Evolutionary conservation across 1,284 basidiomycete species (phyloP).

Genomic region (Coniferiporia sulphurascens): DNA sequence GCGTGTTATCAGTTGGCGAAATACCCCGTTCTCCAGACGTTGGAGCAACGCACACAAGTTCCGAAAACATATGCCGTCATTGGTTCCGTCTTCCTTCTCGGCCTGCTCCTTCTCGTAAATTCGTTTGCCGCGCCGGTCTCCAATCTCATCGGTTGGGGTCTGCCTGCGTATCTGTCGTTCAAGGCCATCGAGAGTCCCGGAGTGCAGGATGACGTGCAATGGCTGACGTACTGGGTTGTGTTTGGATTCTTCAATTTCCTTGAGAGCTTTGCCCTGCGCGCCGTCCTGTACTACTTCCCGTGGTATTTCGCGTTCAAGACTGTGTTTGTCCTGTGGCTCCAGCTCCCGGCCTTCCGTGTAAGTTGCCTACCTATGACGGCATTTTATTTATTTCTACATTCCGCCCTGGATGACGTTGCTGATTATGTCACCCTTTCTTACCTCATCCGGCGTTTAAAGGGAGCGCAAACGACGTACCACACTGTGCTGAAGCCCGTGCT

Average conservation of each 20-base stretch:
- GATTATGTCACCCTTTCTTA: constrained; percentile 27
- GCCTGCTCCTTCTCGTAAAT: constrained; percentile 77
- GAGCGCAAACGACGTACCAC: constrained; percentile 69
- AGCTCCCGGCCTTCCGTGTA: constrained; percentile 76
- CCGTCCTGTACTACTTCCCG: constrained; percentile 80
- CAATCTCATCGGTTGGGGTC: constrained; percentile 79
- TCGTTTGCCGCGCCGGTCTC: constrained; percentile 77
- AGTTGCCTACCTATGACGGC: constrained; percentile 31
- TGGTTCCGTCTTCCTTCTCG: constrained; percentile 61
- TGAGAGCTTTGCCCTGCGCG: constrained; percentile 69
- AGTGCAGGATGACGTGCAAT: constrained; percentile 76
- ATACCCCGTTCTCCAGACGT: constrained; percentile 78
- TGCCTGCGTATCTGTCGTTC: constrained; percentile 84
- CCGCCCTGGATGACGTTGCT: too few species aligned
- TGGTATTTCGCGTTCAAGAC: too few species aligned
- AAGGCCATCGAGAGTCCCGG: constrained; percentile 76
- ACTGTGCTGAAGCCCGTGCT: constrained; percentile 67
- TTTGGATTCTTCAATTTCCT: constrained; percentile 85
- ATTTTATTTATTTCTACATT: constrained; percentile 21
- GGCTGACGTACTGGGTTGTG: constrained; percentile 87
- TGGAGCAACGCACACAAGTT: constrained; percentile 88
- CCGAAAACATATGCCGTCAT: constrained; percentile 92
- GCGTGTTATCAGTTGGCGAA: constrained; percentile 68
- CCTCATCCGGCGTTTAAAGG: constrained; percentile 35
- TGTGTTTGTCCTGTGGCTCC: constrained; percentile 82